Evolutionary conservation across 257 asterid species (phyloP).

Genomic region (Solanum megistacrolobum): DNA sequence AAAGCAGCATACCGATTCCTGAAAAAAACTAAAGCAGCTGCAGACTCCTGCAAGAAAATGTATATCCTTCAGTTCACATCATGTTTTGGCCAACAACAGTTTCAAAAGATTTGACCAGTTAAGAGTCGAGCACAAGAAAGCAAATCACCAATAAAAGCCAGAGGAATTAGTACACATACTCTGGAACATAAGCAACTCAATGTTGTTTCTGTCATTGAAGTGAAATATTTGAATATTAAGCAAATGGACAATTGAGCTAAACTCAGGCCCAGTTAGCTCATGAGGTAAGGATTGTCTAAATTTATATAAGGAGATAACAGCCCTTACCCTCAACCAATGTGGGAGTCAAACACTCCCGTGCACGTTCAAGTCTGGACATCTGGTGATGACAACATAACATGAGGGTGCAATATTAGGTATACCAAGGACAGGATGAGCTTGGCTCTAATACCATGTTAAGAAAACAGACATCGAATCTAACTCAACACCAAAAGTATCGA

Average conservation of each 20-base stretch:
- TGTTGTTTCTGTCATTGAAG: not conserved
- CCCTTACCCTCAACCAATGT: not conserved
- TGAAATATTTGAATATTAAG: not conserved
- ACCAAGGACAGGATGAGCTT: not conserved
- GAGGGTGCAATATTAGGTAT: not conserved
- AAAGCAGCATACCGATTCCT: slow-evolving; percentile 85
- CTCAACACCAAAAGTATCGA: not conserved
- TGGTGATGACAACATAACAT: not conserved
- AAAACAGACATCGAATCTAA: not conserved
- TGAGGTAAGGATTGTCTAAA: not conserved
- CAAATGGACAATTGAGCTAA: not conserved
- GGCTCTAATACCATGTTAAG: not conserved
- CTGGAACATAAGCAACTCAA: not conserved
- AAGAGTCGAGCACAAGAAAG: not conserved
- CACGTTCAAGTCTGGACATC: not conserved
- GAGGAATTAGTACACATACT: not conserved
- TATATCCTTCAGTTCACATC: not conserved
- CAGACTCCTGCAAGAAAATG: slow-evolving; percentile 54
- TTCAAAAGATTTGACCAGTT: not conserved
- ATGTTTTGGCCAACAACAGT: not conserved
- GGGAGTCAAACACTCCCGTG: not conserved
- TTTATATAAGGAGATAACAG: not conserved
- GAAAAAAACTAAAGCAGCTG: slow-evolving; percentile 86
- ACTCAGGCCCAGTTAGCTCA: not conserved
- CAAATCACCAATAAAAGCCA: not conserved